phyloP scores from a whole-genome alignment of 345 rosid genomes.

The Rhizophora mangle region DNA sequence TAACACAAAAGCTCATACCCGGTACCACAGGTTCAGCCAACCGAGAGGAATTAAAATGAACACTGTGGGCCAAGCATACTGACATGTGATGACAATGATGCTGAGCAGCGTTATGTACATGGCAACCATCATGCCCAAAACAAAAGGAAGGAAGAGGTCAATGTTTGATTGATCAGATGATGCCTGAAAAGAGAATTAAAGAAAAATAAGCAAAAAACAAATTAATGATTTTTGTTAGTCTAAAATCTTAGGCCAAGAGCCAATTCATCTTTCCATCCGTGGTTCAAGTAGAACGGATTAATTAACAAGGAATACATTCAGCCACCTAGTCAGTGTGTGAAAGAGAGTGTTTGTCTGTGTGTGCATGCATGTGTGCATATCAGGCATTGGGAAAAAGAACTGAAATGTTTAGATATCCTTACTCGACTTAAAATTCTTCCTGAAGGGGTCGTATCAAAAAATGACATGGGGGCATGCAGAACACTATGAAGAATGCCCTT shows the following conservation, averaged over 20 bases:
- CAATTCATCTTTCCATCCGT: background rate
- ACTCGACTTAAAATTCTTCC: conserved; percentile 95
- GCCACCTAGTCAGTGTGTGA: too few species aligned
- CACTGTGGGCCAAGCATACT: conserved; percentile 88
- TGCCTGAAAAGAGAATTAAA: conserved; percentile 45
- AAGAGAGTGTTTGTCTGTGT: too few species aligned
- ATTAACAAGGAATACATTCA: too few species aligned
- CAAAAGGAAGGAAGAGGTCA: conserved; percentile 71
- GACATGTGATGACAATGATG: conserved; percentile 83
- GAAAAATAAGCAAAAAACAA: background rate
- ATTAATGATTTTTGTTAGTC: conserved; percentile 2
- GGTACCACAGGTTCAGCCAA: conserved; percentile 83
- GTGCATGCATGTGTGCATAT: too few species aligned
- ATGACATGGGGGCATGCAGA: conserved; percentile 97
- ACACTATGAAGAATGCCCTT: conserved; percentile 69
- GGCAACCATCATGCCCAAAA: conserved; percentile 48
- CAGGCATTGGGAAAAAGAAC: too few species aligned
- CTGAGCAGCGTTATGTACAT: conserved; percentile 72
- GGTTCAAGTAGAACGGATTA: too few species aligned
- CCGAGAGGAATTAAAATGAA: conserved; percentile 81
- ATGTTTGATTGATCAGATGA: conserved; percentile 81
- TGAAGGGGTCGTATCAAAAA: conserved; percentile 94
- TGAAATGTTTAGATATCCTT: conserved; percentile 18
- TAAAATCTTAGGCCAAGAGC: background rate
- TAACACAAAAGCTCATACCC: conserved; percentile 50